phyloP scores from a whole-genome alignment of 352 stramenopile species.

The Globisporangium alternatum region DNA sequence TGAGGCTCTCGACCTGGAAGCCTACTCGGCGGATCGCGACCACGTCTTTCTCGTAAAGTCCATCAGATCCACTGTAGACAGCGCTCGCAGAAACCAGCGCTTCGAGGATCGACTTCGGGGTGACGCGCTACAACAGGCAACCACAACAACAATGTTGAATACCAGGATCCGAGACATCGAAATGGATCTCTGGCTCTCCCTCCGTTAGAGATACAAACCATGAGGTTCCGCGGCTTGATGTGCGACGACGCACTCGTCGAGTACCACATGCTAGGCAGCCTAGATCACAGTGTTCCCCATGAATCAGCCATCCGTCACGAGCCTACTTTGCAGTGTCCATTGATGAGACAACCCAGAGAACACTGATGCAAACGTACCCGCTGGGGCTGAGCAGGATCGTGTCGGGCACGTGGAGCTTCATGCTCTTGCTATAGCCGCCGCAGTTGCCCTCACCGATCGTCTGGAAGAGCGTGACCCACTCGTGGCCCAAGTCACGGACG shows the following conservation, averaged over 20 bases:
- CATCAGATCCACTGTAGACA: not conserved
- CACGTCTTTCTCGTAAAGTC: slow-evolving; percentile 4
- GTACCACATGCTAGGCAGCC: slow-evolving; percentile 62
- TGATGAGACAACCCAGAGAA: not conserved
- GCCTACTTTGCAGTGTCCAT: not conserved
- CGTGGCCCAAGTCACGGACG: slow-evolving; percentile 42
- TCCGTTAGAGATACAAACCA: slow-evolving; percentile 20
- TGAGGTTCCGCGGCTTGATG: slow-evolving; percentile 37
- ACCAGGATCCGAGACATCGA: not conserved
- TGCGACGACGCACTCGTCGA: slow-evolving; percentile 39
- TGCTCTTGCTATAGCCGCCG: slow-evolving; percentile 24
- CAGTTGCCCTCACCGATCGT: slow-evolving; percentile 28
- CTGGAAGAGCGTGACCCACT: slow-evolving; percentile 63
- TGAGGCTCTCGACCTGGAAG: slow-evolving; percentile 29
- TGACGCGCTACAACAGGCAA: slow-evolving; percentile 29
- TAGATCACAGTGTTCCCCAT: slow-evolving; percentile 10
- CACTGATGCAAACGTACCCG: slow-evolving; percentile 24
- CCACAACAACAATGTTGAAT: not conserved
- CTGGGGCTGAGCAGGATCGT: slow-evolving; percentile 58
- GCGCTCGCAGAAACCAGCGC: slow-evolving; percentile 18
- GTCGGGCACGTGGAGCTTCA: slow-evolving; percentile 56
- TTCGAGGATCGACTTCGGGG: slow-evolving; percentile 36
- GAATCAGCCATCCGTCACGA: not conserved
- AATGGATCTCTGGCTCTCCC: not conserved
- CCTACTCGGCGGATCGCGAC: slow-evolving; percentile 32